A percentile compares a stretch with the other conserved stretches of the same genome.
These are phyloP conservation scores for Cladosporium sphaerospermum DNA, from an alignment of 2,329 filamentous ascomycete genomes.

Conservation along the genomic window DNA sequence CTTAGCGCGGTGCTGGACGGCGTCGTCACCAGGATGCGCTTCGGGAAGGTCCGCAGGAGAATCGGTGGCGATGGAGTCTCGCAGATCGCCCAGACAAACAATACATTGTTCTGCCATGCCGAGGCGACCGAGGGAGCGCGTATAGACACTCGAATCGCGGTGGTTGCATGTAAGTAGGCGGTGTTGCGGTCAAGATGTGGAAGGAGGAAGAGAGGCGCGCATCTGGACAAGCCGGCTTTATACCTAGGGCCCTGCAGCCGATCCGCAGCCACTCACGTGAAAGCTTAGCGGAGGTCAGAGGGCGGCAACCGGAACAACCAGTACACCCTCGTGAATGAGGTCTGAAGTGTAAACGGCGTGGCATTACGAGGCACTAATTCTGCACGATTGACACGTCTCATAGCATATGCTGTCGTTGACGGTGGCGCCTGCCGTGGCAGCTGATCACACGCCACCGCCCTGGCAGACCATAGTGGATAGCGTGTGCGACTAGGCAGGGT, in stretches of 20 bases:
- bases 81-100: slow-evolving; percentile 65
- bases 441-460: slow-evolving; percentile 4
- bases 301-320: neutral
- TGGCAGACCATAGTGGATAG: neutral
- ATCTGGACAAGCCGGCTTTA: neutral
- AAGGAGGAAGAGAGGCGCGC: slow-evolving; percentile 4
- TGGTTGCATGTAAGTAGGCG: slow-evolving; percentile 1
- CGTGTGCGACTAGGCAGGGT: slow-evolving; percentile 4
- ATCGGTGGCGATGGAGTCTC: slow-evolving; percentile 46
- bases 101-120: slow-evolving; percentile 63
- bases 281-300: neutral
- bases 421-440: slow-evolving; percentile 11
- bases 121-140: neutral
- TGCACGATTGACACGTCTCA: neutral
- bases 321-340: neutral
- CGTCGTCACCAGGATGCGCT: slow-evolving; percentile 18
- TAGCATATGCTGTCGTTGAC: neutral
- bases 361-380: too few species aligned
- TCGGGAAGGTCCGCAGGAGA: neutral
- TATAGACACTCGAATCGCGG: slow-evolving; percentile 1
- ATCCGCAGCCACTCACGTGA: slow-evolving; percentile 9
- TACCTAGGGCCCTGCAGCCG: neutral
- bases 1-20: slow-evolving; percentile 21
- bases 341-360: too few species aligned
- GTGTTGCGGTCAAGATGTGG: neutral